Conservation (phyloP, 164 flowering plant species). For the Buxus sempervirens region DNA sequence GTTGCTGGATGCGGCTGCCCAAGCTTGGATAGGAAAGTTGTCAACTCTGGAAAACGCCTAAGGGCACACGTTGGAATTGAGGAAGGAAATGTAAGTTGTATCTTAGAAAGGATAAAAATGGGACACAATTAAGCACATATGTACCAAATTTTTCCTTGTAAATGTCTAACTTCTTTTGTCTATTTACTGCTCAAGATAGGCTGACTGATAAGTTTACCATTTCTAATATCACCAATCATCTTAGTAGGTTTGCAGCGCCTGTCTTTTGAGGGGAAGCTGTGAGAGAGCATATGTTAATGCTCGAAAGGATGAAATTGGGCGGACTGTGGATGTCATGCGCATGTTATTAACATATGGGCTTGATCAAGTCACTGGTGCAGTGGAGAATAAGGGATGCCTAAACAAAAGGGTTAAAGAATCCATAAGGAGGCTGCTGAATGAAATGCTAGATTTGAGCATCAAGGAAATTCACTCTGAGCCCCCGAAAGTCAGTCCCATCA, state of each 20-base stretch:
- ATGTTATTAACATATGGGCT: conserved; percentile 69
- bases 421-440: conserved; percentile 57
- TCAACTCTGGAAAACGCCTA: conserved; percentile 87
- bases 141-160: not conserved
- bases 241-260: conserved; percentile 78
- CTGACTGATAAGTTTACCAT: not conserved
- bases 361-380: conserved; percentile 40
- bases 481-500: conserved; percentile 10
- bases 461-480: conserved; percentile 26
- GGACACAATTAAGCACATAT: no score
- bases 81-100: conserved; percentile 68
- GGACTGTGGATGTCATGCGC: conserved; percentile 88
- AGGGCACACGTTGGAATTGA: conserved; percentile 69
- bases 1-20: conserved; percentile 77
- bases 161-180: not conserved
- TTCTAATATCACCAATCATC: conserved; percentile 6
- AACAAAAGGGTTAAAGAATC: conserved; percentile 49
- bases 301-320: conserved; percentile 58
- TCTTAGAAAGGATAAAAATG: no score
- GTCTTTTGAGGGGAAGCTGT: conserved; percentile 77
- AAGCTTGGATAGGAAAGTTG: conserved; percentile 79
- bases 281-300: conserved; percentile 81
- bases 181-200: not conserved
- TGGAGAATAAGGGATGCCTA: conserved; percentile 49
- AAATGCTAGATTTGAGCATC: conserved; percentile 48